Base-by-base conservation (phyloP, 1,284 basidiomycete species). In the Ustilago tritici region DNA sequence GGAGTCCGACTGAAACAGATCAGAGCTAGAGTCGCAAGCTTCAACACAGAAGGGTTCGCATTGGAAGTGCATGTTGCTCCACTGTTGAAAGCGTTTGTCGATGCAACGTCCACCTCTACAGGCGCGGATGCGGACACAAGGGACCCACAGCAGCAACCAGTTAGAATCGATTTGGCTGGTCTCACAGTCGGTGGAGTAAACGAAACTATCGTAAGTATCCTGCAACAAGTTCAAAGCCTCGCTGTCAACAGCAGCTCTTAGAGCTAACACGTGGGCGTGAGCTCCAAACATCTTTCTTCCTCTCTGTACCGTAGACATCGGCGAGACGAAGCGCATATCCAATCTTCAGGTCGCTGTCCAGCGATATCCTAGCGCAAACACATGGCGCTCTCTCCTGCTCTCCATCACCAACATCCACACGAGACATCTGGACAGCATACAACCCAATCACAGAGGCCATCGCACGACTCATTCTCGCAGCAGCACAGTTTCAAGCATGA, bases 301-400 rank as follows among this genome's bases (percentile, higher is more conserved):
- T 14, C 34, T 23, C 32, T 19, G 34, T n/a, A 23, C 34, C n/a
- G 53, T 4, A 61, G 55, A 61, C 65, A 14, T 64, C 65, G 7
- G 68, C 70, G 9, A 68, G 65, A 15, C 61, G 65, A 7, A 65
- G 61, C 34, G 55, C 58, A 46, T 73, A 41, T 38, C 70, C 70
- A 1, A 43, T 73, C 40, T 73, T 73, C 35, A 55, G 65, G 8
- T 57, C 70, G 15, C 59, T 67, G 1, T 67, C 70, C 7, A 46
- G 52, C 57, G 70, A 68, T 32, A 32, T 74, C 14, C 59, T 69
- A 28, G 10, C 56, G 11, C 65, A 63, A 17, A 65, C 65, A 3
- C 52, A 58, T 15, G 59, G 59, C 34, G 62, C 62, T n/a, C 12
- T 59, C 12, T 23, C 58, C 17, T 23, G 47, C 14, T n/a, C 38